Percentiles rank a stretch among this genome's conserved stretches.
Conservation (phyloP, 2,329 filamentous ascomycete species). For the Colletotrichum sp. region DNA sequence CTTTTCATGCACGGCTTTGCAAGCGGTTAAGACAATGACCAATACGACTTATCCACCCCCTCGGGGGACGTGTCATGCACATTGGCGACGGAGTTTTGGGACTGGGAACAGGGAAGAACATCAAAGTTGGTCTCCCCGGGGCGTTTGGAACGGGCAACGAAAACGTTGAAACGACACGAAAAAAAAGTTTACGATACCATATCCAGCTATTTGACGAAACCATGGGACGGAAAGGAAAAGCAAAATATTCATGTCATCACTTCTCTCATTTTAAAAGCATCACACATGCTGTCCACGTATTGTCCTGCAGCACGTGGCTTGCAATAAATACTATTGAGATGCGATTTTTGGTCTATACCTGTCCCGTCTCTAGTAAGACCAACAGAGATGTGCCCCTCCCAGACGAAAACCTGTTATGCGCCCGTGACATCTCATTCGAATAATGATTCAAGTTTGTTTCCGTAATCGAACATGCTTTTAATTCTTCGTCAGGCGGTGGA, state of each 20-base stretch:
- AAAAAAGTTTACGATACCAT: constrained; percentile 18
- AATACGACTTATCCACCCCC: background rate
- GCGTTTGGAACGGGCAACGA: background rate
- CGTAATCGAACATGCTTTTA: constrained; percentile 13
- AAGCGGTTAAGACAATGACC: background rate
- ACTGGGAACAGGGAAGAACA: background rate
- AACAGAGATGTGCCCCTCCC: background rate
- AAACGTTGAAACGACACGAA: constrained; percentile 14
- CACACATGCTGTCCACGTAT: background rate
- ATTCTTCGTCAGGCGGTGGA: constrained; percentile 71
- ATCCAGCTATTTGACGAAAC: background rate
- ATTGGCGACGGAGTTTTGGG: background rate
- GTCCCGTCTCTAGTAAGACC: background rate
- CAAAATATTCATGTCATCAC: background rate
- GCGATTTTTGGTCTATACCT: background rate
- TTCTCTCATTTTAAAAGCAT: background rate
- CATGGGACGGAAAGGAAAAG: background rate
- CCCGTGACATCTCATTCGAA: background rate
- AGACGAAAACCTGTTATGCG: background rate
- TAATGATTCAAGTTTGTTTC: background rate
- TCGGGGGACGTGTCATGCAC: background rate
- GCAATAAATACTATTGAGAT: background rate
- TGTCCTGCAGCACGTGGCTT: background rate
- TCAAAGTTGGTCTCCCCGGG: background rate
- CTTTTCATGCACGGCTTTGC: background rate